Evolutionary conservation across 2,329 filamentous ascomycete species (phyloP).

Genomic region (Microcera coccophila): DNA sequence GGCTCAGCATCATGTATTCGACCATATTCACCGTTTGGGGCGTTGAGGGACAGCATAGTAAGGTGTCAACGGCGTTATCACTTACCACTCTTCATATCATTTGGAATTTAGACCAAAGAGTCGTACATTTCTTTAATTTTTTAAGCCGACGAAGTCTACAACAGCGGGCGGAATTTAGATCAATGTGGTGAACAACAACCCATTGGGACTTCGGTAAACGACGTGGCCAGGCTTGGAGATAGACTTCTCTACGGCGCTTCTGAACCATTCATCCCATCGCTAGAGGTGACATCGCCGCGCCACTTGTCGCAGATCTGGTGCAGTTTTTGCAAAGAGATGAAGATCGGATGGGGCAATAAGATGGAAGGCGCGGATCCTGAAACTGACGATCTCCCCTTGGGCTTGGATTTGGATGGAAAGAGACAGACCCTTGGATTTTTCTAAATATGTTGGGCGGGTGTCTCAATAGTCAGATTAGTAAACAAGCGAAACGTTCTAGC

Average conservation of each 20-base stretch:
- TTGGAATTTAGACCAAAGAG: constrained; percentile 35
- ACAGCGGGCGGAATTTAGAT: constrained; percentile 7
- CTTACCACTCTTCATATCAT: constrained; percentile 36
- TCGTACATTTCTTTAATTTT: constrained; percentile 38
- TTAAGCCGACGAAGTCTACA: not conserved
- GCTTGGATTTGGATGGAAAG: constrained; percentile 7
- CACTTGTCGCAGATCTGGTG: constrained; percentile 20
- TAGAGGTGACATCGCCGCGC: constrained; percentile 12
- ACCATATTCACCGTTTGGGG: constrained; percentile 47
- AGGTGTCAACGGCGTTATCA: constrained; percentile 53
- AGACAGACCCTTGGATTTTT: constrained; percentile 15
- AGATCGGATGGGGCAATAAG: constrained; percentile 14
- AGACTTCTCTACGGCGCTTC: constrained; percentile 9
- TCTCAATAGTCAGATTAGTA: constrained; percentile 22
- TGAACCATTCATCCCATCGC: constrained; percentile 14
- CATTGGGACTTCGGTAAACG: constrained; percentile 13
- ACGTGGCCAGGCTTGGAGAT: constrained; percentile 18
- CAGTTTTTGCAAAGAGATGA: constrained; percentile 12
- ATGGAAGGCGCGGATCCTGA: constrained; percentile 2
- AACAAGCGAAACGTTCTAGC: constrained; percentile 19
- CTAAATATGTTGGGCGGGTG: constrained; percentile 17
- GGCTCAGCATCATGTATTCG: constrained; percentile 46
- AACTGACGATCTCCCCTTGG: constrained; percentile 3
- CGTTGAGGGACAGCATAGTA: constrained; percentile 57
- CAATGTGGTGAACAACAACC: constrained; percentile 12